Base-by-base conservation (phyloP, 148 eudicot species). In the Silene latifolia region DNA sequence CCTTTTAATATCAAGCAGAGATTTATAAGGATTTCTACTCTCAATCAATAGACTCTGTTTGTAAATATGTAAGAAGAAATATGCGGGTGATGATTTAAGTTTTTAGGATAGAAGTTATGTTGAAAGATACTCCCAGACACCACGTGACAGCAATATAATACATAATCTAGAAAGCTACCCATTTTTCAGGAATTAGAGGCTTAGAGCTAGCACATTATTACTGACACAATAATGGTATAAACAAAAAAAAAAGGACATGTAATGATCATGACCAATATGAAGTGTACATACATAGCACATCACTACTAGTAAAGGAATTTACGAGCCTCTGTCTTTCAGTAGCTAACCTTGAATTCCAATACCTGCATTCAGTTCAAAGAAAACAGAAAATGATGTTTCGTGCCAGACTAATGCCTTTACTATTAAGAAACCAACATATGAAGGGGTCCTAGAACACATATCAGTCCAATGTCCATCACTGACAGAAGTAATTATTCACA, bases 311-410 rank as follows among this genome's bases (percentile, higher is more conserved):
- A 83, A 95, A 95, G 84, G 83, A 85, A 78, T 79, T 85, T 42
- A 89, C 61, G 80, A 95, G 96, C 87, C 92, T 90, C 81, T 90
- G 97, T 80, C 98, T 89, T 78, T 95, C 97, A 47, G 96, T 95
- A 80, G 84, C 88, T 73, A 92, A 85, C 86, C 89, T 90, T 76
- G 96, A 90, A 80, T 89, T 95, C 98, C 97, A 95, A 77, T 90
- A 92, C 82, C 97, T 92, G 86, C 85, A 83, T 18, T 72, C 24
- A 58, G 70, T 27, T 68, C 84, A 63, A 27, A 76, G n/a, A 53
- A 25, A 70, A 17, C 44, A 19, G 8, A 23, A 23, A 46, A 19
- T 39, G 63, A 6, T 4, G 17, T 8, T 7, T 48, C 56, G 20
- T 15, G 42, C 18, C 67, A 64, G 17, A 5, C 13, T 64, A 29